Conservation (phyloP, 306 rosid genomes). For the Inga oerstediana region DNA sequence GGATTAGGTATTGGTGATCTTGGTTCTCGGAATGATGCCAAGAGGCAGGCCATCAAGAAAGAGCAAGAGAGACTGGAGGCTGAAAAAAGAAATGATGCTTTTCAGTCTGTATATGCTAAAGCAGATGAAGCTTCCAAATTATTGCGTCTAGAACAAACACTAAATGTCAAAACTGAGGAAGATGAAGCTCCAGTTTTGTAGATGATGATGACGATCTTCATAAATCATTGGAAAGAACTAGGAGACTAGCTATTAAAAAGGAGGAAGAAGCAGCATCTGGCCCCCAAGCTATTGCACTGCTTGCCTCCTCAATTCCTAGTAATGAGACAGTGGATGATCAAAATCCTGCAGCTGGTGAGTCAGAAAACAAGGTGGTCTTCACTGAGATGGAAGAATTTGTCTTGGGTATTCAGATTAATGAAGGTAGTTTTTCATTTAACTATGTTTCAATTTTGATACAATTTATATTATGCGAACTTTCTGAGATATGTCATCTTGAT, state of each 20-base stretch:
- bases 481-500: constrained; percentile 16
- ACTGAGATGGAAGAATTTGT: constrained; percentile 99
- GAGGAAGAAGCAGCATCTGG: constrained; percentile 48
- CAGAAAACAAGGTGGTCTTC: constrained; percentile 82
- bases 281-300: constrained; percentile 75
- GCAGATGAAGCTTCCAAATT: constrained; percentile 93
- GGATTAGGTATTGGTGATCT: constrained; percentile 92
- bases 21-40: constrained; percentile 79
- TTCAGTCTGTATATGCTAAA: constrained; percentile 79
- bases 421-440: constrained; percentile 54
- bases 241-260: too few relatives aligned
- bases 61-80: constrained; percentile 80
- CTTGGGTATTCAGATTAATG: constrained; percentile 90
- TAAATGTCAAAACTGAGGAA: constrained; percentile 55
- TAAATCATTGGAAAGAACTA: too few relatives aligned
- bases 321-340: constrained; percentile 58
- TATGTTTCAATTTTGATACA: background rate
- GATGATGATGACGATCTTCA: too few relatives aligned
- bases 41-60: constrained; percentile 65
- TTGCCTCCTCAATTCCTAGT: constrained; percentile 58
- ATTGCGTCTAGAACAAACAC: constrained; percentile 64
- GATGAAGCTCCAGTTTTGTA: constrained; percentile 51
- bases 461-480: constrained; percentile 9
- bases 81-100: constrained; percentile 78
- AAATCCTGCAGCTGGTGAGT: constrained; percentile 57